Evolutionary conservation across 345 rosid genomes (phyloP), one percentile per base, ranked within the genome.

Genomic region (Erysimum cheiranthoides): DNA sequence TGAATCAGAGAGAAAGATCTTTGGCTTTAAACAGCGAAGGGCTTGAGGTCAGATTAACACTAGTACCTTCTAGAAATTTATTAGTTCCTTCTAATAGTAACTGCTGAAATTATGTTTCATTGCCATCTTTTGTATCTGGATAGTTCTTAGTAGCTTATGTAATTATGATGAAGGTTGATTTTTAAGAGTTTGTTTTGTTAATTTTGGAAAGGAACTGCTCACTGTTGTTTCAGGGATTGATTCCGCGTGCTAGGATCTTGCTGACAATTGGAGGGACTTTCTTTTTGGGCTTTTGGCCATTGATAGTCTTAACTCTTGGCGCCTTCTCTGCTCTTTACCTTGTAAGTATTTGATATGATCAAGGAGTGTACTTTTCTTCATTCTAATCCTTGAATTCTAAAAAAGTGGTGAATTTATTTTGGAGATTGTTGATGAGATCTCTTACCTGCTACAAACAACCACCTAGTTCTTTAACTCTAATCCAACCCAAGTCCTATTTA

Each of bases 21-120:
- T 81, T 92, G 88, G 87, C 92, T 11, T 82, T 95, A 79, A 90
- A 92, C 82, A 95, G 99, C 46, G 99, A 95, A 88, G 99, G 99
- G 72, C 93, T 95, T 75, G 96, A 92, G 97, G 99, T 95, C 80
- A 57, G 58, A 36, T 63, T 52, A 8, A 28, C 31, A 73, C 59
- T 14, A 45, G 16, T 28, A 10, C 67, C 16, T 1, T 1, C 14
- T 21, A 21, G 25, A 0, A 21, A 21, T 21, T 21, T 21, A 21
- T 21, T 21, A 21, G 25, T 21, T 21, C 25, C 25, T 21, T 21
- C 25, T 21, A 21, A 21, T 21, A 21, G 25, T 21, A 21, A 21
- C 25, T 21, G 25, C 42, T 10, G 17, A 27, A 40, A 16, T 42
- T 47, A 17, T 65, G 43, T 16, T 61, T 13, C 35, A 3, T 21